These are phyloP conservation scores for Yamadazyma paraphyllophila DNA, from an alignment of 805 yeast genomes.

Conservation along the genomic window DNA sequence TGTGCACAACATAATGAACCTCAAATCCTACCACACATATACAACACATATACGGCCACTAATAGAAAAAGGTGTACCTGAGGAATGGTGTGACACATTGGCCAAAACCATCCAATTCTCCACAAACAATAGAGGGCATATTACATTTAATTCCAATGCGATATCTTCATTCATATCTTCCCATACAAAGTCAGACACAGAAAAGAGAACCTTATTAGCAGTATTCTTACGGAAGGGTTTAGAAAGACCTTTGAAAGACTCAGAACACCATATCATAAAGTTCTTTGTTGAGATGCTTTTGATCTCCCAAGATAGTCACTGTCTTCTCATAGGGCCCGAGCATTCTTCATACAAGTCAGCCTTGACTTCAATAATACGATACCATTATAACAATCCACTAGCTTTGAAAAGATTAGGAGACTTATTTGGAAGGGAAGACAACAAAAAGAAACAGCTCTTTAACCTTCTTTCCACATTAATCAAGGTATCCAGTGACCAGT, in stretches of 20 bases:
- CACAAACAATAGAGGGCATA: conserved; percentile 7
- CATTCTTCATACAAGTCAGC: conserved; percentile 19
- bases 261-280: conserved; percentile 12
- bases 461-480: conserved; percentile 12
- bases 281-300: conserved; percentile 18
- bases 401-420: background rate
- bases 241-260: conserved; percentile 11
- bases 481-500: conserved; percentile 1
- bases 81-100: conserved; percentile 23
- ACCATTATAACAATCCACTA: background rate
- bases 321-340: conserved; percentile 17
- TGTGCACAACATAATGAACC: conserved; percentile 28
- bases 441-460: background rate
- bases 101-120: conserved; percentile 24
- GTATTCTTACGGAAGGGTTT: conserved; percentile 16
- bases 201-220: conserved; percentile 21
- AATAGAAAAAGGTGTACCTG: conserved; percentile 4
- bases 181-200: conserved; percentile 9
- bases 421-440: background rate
- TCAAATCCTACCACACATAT: conserved; percentile 23
- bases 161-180: conserved; percentile 18
- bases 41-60: conserved; percentile 18
- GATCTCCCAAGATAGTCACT: conserved; percentile 20
- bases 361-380: conserved; percentile 5
- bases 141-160: conserved; percentile 12